Base-by-base conservation (phyloP, 106 monocot genomes). In the Dioscorea dumetorum region DNA sequence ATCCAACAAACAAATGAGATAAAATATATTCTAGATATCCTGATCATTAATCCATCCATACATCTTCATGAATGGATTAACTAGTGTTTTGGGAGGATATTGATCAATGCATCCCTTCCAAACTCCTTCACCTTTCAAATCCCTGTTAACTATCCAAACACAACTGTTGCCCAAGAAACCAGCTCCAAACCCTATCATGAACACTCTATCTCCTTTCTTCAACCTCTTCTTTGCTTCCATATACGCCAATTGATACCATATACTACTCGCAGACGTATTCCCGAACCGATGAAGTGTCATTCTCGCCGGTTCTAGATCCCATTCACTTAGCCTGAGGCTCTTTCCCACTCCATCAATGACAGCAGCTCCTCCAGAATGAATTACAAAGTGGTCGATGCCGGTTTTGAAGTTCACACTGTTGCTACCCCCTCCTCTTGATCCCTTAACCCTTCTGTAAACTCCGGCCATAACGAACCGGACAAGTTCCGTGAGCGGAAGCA, bases 271-370 rank as follows among this genome's bases (percentile, higher is more conserved):
- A 22, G 94, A 95, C 48, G 94, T 95, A 75, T 95, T 95, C 1
- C 94, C 94, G 62, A 78, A 95, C 63, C 94, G 72, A 73, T 95
- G 94, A 34, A 95, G 82, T 51, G 94, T 88, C 94, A 95, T 95
- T 69, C 88, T 78, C 22, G 94, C 78, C 72, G 94, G 85, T 67
- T 95, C 94, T 22, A 91, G 67, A 22, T 88, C 88, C n/a, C 63
- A 49, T 63, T 79, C 70, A 7, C 60, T 82, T 8, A 95, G 62
- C 58, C 83, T 73, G 8, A 95, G 57, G 20, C 88, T 74, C 35
- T 69, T 78, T 17, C 91, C 94, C 10, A 95, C 79, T 5, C 81
- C 91, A 17, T 95, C 91, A 57, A 95, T 95, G 69, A 95, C 94
- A 18, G 94, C 91, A 7, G 82, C 68, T 4, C 94, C 94, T 2